A percentile compares a stretch with the other conserved stretches of the same genome.
These are phyloP conservation scores for Byssothecium circinans DNA, from an alignment of 2,329 filamentous ascomycete species.

Conservation along the genomic window DNA sequence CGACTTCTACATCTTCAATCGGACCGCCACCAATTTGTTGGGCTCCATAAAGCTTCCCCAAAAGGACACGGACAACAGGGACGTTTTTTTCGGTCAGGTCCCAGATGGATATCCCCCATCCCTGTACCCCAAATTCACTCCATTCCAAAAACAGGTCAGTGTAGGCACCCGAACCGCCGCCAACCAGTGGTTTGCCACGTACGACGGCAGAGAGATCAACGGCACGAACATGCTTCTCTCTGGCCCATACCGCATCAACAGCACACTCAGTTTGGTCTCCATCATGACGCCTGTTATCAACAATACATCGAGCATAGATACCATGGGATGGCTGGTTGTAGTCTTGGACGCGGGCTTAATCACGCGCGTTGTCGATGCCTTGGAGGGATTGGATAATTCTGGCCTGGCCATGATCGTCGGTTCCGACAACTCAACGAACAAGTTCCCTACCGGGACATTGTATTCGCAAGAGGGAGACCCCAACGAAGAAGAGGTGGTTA, in stretches of 20 bases:
- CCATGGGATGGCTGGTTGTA: conserved; percentile 82
- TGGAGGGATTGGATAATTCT: conserved; percentile 70
- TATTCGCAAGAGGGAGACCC: conserved; percentile 22
- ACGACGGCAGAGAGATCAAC: conserved; percentile 49
- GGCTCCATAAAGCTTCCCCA: conserved; percentile 65
- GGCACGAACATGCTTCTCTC: conserved; percentile 66
- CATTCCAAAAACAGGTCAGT: conserved; percentile 43
- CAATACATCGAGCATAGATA: conserved; percentile 61
- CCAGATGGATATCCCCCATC: conserved; percentile 68
- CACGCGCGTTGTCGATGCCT: conserved; percentile 61
- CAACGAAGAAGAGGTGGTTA: conserved; percentile 29
- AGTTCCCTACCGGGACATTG: conserved; percentile 41
- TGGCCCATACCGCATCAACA: conserved; percentile 73
- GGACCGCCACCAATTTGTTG: conserved; percentile 51
- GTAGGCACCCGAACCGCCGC: conserved; percentile 35
- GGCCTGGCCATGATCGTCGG: conserved; percentile 70
- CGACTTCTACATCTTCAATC: conserved; percentile 44
- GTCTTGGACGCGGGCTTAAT: conserved; percentile 70
- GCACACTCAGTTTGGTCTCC: conserved; percentile 74
- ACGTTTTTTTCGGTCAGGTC: conserved; percentile 62
- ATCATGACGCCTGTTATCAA: conserved; percentile 78
- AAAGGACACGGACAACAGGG: conserved; percentile 57
- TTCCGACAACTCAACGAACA: conserved; percentile 66
- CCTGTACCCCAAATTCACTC: conserved; percentile 80
- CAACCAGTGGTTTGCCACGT: conserved; percentile 46